Conservation (phyloP, 495 filamentous ascomycete species). For the Daldinia bambusicola region DNA sequence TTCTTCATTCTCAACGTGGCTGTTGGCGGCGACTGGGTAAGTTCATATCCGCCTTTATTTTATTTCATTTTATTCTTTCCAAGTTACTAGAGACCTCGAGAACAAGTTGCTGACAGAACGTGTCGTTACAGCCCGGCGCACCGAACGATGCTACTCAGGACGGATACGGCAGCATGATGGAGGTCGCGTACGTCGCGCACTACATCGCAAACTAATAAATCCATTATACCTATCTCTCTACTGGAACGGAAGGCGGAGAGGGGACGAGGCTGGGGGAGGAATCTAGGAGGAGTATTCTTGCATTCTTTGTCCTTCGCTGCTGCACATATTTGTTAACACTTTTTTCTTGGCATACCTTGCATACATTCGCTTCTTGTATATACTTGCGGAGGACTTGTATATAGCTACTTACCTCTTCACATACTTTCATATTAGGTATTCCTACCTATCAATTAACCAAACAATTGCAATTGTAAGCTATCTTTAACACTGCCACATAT, state of each 20-base stretch:
- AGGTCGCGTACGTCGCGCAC: slow-evolving; percentile 58
- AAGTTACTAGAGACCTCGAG: too few species aligned
- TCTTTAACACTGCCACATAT: too few species aligned
- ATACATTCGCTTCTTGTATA: slow-evolving; percentile 43
- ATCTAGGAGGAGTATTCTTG: slow-evolving; percentile 21
- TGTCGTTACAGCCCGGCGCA: slow-evolving; percentile 49
- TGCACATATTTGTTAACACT: slow-evolving; percentile 24
- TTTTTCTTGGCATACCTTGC: slow-evolving; percentile 34
- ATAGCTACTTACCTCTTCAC: background rate
- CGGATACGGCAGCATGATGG: slow-evolving; percentile 59
- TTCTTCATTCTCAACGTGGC: slow-evolving; percentile 64
- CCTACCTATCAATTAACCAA: background rate
- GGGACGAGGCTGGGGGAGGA: slow-evolving; percentile 13
- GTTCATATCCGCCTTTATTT: slow-evolving; percentile 26
- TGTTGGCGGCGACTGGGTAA: slow-evolving; percentile 61
- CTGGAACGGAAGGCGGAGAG: slow-evolving; percentile 4
- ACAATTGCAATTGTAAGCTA: too few species aligned
- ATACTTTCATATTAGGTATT: background rate
- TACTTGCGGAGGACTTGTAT: slow-evolving; percentile 36
- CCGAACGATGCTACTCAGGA: slow-evolving; percentile 53
- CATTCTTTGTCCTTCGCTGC: slow-evolving; percentile 42
- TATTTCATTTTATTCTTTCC: background rate
- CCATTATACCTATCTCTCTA: background rate
- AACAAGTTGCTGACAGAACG: slow-evolving; percentile 16
- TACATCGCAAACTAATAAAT: slow-evolving; percentile 41